Conservation (phyloP, 2,329 filamentous ascomycete genomes). For the Cladophialophora yegresii region DNA sequence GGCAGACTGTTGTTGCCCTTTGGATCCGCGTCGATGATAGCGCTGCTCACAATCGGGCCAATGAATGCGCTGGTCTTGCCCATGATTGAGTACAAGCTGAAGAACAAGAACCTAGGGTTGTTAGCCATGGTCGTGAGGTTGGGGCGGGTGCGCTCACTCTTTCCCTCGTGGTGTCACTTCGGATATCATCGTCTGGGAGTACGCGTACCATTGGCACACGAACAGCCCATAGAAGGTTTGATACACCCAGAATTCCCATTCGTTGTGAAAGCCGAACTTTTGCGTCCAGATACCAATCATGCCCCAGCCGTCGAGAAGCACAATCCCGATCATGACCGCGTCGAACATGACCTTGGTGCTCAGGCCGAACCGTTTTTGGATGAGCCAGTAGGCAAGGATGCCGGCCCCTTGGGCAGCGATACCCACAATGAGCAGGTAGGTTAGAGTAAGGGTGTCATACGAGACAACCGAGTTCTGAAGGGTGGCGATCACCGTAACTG, state of each 20-base stretch:
- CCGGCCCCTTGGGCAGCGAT: constrained; percentile 65
- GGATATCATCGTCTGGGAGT: constrained; percentile 70
- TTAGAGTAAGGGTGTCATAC: constrained; percentile 66
- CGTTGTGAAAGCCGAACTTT: constrained; percentile 56
- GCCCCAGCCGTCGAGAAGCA: constrained; percentile 61
- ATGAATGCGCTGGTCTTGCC: constrained; percentile 70
- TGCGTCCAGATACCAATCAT: constrained; percentile 62
- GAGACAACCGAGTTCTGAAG: constrained; percentile 66
- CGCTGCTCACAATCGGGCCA: constrained; percentile 67
- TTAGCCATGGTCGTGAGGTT: neutral
- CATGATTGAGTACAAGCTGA: constrained; percentile 65
- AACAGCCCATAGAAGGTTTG: constrained; percentile 64
- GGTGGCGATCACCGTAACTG: constrained; percentile 67
- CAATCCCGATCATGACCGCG: constrained; percentile 61
- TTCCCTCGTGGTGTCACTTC: constrained; percentile 69
- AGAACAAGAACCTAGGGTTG: constrained; percentile 60
- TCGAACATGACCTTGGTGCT: constrained; percentile 71
- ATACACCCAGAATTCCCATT: constrained; percentile 57
- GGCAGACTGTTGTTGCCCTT: constrained; percentile 60
- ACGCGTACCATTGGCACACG: constrained; percentile 67
- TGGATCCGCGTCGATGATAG: constrained; percentile 65
- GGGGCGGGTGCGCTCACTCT: constrained; percentile 45
- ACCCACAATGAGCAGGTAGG: constrained; percentile 67
- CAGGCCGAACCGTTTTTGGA: constrained; percentile 62
- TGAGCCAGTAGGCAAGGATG: constrained; percentile 63